Conservation (phyloP, 257 asterid species). For the Solanum virginianum region DNA sequence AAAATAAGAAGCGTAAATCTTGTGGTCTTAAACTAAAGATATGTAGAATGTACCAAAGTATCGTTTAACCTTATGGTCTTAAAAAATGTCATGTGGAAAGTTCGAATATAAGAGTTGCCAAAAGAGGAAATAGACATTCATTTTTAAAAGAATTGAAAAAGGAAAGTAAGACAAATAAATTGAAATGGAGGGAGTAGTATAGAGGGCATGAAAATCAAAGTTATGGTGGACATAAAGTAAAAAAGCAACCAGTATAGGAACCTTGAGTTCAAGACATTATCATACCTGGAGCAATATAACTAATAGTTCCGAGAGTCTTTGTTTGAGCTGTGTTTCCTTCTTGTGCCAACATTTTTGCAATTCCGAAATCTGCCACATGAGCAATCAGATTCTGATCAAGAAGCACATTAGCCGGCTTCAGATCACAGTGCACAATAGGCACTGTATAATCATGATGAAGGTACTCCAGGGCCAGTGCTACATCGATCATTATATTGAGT, state of each 20-base stretch:
- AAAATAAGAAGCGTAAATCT: too few relatives aligned
- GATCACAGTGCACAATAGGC: constrained; percentile 34
- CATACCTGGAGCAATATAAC: constrained; percentile 44
- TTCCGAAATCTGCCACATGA: constrained; percentile 38
- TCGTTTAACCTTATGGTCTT: too few relatives aligned
- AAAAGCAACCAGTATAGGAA: neutral
- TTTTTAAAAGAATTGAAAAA: too few relatives aligned
- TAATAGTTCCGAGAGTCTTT: constrained; percentile 31
- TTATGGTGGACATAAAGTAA: neutral
- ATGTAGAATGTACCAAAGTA: too few relatives aligned
- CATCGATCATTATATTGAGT: constrained; percentile 17
- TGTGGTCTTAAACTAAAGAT: too few relatives aligned
- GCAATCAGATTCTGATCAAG: constrained; percentile 34
- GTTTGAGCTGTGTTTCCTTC: constrained; percentile 14
- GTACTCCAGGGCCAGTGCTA: constrained; percentile 29
- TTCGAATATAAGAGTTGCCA: too few relatives aligned
- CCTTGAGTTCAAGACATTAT: neutral
- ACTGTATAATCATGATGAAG: constrained; percentile 25
- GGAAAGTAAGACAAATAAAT: too few relatives aligned
- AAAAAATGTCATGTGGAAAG: too few relatives aligned
- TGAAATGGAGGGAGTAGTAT: too few relatives aligned
- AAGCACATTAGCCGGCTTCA: constrained; percentile 34
- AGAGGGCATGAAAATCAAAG: neutral
- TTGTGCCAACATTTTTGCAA: constrained; percentile 21
- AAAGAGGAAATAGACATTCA: too few relatives aligned